phyloP scores from a whole-genome alignment of 495 filamentous ascomycete species.

The Immersiella caudata region DNA sequence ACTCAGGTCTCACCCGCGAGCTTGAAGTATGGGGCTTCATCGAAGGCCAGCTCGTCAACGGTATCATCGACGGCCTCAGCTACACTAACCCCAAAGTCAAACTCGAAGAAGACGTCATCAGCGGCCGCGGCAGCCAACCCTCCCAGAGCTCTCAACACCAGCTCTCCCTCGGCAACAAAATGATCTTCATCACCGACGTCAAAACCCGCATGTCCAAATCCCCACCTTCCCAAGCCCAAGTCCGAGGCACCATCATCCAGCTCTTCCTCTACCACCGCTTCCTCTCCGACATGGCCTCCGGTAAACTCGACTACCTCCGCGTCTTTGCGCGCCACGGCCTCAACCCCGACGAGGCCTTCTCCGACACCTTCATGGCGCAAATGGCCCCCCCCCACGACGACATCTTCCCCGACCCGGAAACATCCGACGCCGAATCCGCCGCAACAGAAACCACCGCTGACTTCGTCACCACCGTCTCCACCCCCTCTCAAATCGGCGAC shows the following conservation, averaged over 20 bases:
- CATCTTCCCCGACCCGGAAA: constrained; percentile 41
- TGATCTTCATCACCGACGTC: constrained; percentile 80
- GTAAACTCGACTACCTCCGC: constrained; percentile 64
- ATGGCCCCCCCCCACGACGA: constrained; percentile 70
- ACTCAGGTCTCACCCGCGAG: constrained; percentile 83
- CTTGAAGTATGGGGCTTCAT: constrained; percentile 90
- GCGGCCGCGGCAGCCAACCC: constrained; percentile 33
- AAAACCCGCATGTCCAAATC: constrained; percentile 73
- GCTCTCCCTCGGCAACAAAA: constrained; percentile 64
- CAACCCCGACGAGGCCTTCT: constrained; percentile 65
- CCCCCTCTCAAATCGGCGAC: constrained; percentile 39
- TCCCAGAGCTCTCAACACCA: constrained; percentile 29
- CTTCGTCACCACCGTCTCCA: constrained; percentile 24
- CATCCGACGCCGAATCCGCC: constrained; percentile 25
- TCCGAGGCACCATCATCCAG: constrained; percentile 79
- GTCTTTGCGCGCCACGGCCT: constrained; percentile 73
- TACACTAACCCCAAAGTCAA: constrained; percentile 73
- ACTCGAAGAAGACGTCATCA: constrained; percentile 59
- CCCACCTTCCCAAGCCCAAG: constrained; percentile 66
- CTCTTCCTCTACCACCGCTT: constrained; percentile 91
- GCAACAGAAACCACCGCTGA: constrained; percentile 21
- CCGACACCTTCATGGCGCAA: constrained; percentile 78
- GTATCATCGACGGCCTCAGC: constrained; percentile 85
- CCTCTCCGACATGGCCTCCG: constrained; percentile 71
- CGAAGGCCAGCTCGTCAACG: constrained; percentile 82